Base-by-base conservation (phyloP, 1,139 yeast species). In the Lodderomyces orthopsilosis region DNA sequence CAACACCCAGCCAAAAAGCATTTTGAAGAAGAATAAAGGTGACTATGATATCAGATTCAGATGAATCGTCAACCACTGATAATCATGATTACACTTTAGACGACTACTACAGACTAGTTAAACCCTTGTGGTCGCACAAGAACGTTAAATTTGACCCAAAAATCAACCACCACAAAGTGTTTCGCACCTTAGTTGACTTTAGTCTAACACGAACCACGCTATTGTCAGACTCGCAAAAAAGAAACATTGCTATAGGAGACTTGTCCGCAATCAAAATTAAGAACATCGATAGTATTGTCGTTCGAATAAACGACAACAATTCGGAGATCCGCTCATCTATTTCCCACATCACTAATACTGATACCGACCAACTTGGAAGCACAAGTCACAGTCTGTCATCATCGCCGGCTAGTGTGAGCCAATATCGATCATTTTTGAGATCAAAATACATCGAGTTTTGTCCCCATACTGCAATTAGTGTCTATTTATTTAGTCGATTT, bases 141-240 rank as follows among this genome's bases (percentile, higher is more conserved):
- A 53, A 52, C 24, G 37, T 44, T 9, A 35, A 35, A 13, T 21
- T 35, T 35, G 43, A 46, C 37, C 48, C 44, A 26, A 49, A 53
- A 30, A 46, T 55, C 24, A 55, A 57, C 38, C 49, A 54, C 24
- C 68, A 64, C 42, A 55, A 55, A 38, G 46, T 55, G 30, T 50
- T 62, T 27, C 51, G 68, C 38, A 62, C 67, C 2, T 48, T 64
- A 19, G 59, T 59, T 15, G 68, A 66, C 47, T 61, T 64, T 38
- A 47, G 58, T 33, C 49, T 66, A 40, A 51, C 63, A 12, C 64
- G 61, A 40, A 48, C 56, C 14, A 50, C 62, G 27, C 44, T 47
- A 17, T 44, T 65, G 35, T 55, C 53, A 34, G 57, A 57, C 43
- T 41, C 54, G 14, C 64, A 60, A 40, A 61, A 60, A 44, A 45